Base-by-base conservation (phyloP, 345 rosid species). In the Lepidium aucheri region DNA sequence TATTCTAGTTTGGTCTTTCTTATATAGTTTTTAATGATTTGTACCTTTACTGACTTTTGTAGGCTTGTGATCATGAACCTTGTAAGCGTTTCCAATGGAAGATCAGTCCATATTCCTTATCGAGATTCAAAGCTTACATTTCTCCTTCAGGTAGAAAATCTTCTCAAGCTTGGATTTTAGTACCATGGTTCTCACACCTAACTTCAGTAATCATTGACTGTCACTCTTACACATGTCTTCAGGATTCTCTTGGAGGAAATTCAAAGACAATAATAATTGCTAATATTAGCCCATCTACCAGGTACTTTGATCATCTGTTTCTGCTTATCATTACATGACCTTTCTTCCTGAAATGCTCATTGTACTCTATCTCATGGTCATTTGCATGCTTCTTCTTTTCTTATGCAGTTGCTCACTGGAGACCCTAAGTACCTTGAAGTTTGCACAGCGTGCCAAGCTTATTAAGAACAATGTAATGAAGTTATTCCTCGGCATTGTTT, bases 51-150 rank as follows among this genome's bases (percentile, higher is more conserved):
- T 41, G 33, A 40, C 55, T 66, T 28, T 75, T 76, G 77, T 85
- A 94, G 99, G 53, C 97, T 94, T 59, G 99, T 94, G 63, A 95
- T 91, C 60, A 95, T 95, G 99, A 95, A 95, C 76, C 96, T 95
- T 49, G 93, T 91, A 44, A 90, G 85, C 74, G 63, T 91, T 69
- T 95, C 99, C 59, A 91, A 89, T 78, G 99, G 99, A 60, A 95
- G 87, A 82, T 78, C 99, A 4, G 93, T 76, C 20, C 99, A 95
- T 77, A 97, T 95, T 65, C 99, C 99, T 59, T 95, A 95, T 42
- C 80, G 99, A 69, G 99, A 95, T 75, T 95, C 99, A 22, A 95
- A 91, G 82, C 97, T 95, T 62, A 95, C 99, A 9, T 91, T 95
- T 80, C 81, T 91, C 79, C 99, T 95, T 76, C 99, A 95, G 96